Conservation (phyloP, 139 green algal genomes). For the Zygnema cylindricum region DNA sequence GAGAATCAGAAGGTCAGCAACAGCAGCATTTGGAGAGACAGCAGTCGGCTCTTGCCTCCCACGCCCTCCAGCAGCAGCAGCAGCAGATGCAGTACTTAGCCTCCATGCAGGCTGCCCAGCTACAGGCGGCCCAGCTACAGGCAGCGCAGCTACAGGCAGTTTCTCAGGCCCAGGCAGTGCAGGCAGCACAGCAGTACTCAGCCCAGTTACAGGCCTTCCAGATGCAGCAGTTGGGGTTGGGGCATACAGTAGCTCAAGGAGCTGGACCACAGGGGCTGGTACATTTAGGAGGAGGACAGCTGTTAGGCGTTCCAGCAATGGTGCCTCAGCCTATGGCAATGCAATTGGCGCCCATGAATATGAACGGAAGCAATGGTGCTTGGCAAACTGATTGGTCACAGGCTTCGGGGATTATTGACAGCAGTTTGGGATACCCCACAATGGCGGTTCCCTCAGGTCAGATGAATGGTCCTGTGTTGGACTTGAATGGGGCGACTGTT, state of each 20-base stretch:
- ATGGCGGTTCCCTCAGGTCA: not conserved
- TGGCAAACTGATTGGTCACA: not conserved
- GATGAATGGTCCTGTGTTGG: not conserved
- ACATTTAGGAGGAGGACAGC: not conserved
- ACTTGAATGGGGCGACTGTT: not conserved
- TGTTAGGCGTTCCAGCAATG: not conserved
- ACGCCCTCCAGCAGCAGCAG: not conserved
- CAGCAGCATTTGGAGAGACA: constrained; percentile 29
- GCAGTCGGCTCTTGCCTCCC: not conserved
- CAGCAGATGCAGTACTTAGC: not conserved
- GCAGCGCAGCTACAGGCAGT: not conserved
- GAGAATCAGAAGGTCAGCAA: constrained; percentile 36
- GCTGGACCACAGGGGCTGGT: not conserved
- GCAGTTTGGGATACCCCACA: not conserved
- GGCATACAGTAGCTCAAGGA: too few relatives aligned
- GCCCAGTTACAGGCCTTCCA: not conserved
- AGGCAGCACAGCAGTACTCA: not conserved
- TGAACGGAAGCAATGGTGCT: not conserved
- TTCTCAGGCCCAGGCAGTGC: too few relatives aligned
- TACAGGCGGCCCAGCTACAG: not conserved
- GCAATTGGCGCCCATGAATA: not conserved
- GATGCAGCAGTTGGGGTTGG: not conserved
- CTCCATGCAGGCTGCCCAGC: not conserved
- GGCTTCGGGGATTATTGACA: not conserved
- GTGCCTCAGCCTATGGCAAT: not conserved